phyloP scores from a whole-genome alignment of 129 eudicot genomes.

The Helichrysum umbraculigerum region DNA sequence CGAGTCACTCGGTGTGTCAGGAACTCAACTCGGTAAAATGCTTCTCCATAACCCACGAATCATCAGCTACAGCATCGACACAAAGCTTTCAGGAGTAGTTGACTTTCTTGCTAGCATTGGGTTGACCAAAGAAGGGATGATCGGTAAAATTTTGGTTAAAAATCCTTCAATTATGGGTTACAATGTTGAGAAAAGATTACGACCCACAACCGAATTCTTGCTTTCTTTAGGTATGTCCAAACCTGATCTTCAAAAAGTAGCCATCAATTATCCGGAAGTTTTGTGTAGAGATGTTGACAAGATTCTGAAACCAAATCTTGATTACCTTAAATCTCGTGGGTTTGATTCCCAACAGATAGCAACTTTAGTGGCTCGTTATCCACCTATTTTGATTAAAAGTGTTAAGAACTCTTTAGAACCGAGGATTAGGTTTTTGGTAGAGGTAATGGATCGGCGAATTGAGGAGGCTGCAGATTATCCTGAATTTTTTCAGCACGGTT shows the following conservation, averaged over 20 bases:
- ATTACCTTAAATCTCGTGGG: constrained; percentile 60
- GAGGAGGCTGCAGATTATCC: constrained; percentile 81
- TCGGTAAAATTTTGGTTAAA: constrained; percentile 80
- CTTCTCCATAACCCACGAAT: constrained; percentile 78
- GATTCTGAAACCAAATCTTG: constrained; percentile 62
- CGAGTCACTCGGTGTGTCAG: constrained; percentile 80
- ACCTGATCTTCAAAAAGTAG: constrained; percentile 68
- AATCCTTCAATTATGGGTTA: constrained; percentile 89
- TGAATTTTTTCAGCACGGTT: constrained; percentile 74
- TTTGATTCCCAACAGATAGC: constrained; percentile 65
- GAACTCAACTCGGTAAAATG: constrained; percentile 88
- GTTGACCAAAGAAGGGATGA: constrained; percentile 57
- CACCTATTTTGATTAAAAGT: constrained; percentile 86
- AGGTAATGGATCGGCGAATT: constrained; percentile 76
- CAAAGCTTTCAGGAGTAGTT: constrained; percentile 75
- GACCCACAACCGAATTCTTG: constrained; percentile 80
- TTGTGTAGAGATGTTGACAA: constrained; percentile 83
- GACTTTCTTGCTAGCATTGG: constrained; percentile 78
- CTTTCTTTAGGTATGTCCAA: constrained; percentile 65
- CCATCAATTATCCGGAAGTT: constrained; percentile 74
- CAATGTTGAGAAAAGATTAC: constrained; percentile 76
- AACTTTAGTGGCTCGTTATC: constrained; percentile 71
- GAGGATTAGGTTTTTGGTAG: constrained; percentile 72
- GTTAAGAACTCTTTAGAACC: constrained; percentile 81
- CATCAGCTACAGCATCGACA: constrained; percentile 83